Base-by-base conservation (phyloP, 2,329 filamentous ascomycete genomes). In the Fusarium setosum region DNA sequence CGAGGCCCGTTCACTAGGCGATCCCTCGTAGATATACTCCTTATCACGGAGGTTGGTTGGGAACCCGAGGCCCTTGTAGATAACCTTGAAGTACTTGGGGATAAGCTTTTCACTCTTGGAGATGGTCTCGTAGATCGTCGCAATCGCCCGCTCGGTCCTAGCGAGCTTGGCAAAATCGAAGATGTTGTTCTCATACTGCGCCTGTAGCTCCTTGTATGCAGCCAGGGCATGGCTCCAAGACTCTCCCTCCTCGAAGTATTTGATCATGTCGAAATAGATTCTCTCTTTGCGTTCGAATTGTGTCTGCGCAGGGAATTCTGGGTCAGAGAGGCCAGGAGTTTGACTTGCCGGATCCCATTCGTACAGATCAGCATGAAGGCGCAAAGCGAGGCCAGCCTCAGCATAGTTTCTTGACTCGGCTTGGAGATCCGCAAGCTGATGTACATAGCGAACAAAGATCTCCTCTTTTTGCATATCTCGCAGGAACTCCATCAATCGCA, bases 391-490 rank as follows among this genome's bases (percentile, higher is more conserved):
- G 12, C 94, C 96, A 13, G 95, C 95, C 78, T 97, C 94, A 0
- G 93, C 92, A 65, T 90, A 88, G 71, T 97, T 96, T 58, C 91
- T 85, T 5, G 91, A 86, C 37, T 90, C 87, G 9, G 87, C 85
- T 76, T 98, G 95, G 12, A 96, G 82, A 35, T 88, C 82, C 3
- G 94, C 92, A 18, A 98, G 85, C 76, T 97, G 94, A 74, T 98
- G 95, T 13, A 98, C 94, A 72, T 98, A 97, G 67, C 94, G 91
- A 66, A 97, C 92, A 77, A 97, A 98, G 57, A 97, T 97, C 72
- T 97, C 94, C 75, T 97, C 94, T 74, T 97, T 97, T 69, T 96
- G 92, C 91, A 97, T 97, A 74, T 97, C 94, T 67, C 94, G 92
- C 70, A 98, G 85, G 79, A 97, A 98, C 70, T 97, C 93, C 94